A percentile compares a stretch with the other conserved stretches of the same genome.
phyloP scores from a whole-genome alignment of 2,329 filamentous ascomycete genomes.

The Aspergillus flavus region DNA sequence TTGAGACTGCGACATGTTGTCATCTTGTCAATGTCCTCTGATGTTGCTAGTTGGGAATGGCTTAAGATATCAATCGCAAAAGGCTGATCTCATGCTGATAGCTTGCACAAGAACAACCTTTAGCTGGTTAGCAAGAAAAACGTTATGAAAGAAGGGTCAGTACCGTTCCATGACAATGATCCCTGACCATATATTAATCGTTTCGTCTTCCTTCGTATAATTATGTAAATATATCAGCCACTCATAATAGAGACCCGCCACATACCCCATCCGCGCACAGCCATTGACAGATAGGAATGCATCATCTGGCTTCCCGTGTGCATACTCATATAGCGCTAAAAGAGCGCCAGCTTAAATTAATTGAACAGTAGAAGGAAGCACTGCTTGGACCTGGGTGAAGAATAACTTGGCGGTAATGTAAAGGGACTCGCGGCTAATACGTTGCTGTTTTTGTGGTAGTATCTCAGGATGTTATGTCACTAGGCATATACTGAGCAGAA shows the following conservation, averaged over 20 bases:
- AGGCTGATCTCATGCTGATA: not conserved
- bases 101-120: not conserved
- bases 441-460: not conserved
- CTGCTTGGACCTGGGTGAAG: constrained; percentile 27
- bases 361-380: constrained; percentile 20
- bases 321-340: constrained; percentile 34
- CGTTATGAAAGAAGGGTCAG: not conserved
- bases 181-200: constrained; percentile 34
- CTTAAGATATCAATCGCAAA: not conserved
- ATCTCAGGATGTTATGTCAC: constrained; percentile 17
- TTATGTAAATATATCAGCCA: not conserved
- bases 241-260: constrained; percentile 19
- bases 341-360: constrained; percentile 34
- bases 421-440: constrained; percentile 11
- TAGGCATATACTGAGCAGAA: constrained; percentile 31
- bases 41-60: not conserved
- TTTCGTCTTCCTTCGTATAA: constrained; percentile 20
- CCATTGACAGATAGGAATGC: constrained; percentile 27
- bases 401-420: constrained; percentile 29
- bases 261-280: constrained; percentile 31
- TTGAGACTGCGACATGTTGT: not conserved
- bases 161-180: constrained; percentile 34
- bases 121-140: not conserved
- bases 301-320: constrained; percentile 18
- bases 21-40: not conserved